A percentile compares a stretch with the other conserved stretches of the same genome.
Conservation (phyloP, 345 rosid genomes). For the Arabidopsis arenosa region DNA sequence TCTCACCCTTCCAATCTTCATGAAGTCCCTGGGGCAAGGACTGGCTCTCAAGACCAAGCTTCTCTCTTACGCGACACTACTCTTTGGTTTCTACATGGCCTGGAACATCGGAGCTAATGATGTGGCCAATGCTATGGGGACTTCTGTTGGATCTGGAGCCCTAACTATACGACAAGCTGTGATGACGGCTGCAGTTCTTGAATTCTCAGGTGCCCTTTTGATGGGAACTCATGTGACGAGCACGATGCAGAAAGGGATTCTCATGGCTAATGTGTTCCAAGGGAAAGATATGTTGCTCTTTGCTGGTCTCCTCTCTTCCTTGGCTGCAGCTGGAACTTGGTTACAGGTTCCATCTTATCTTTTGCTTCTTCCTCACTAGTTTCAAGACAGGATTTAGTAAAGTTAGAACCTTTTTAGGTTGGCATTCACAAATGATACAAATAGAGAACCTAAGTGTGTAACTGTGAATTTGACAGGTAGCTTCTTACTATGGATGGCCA, state of each 20-base stretch:
- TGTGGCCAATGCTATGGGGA: constrained; percentile 99
- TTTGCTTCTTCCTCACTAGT: constrained; percentile 24
- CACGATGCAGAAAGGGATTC: constrained; percentile 99
- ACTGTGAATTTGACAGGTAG: constrained; percentile 54
- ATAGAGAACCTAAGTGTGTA: constrained; percentile 22
- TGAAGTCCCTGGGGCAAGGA: constrained; percentile 75
- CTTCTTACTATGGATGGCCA: constrained; percentile 94
- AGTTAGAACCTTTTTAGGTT: constrained; percentile 1
- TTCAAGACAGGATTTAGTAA: not conserved
- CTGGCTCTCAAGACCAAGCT: constrained; percentile 65
- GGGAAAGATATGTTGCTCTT: constrained; percentile 87
- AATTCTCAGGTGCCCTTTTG: constrained; percentile 93
- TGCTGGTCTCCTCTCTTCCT: constrained; percentile 80
- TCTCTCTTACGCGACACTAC: constrained; percentile 72
- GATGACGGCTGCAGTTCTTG: constrained; percentile 82
- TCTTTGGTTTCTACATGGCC: constrained; percentile 97
- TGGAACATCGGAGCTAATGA: constrained; percentile 99
- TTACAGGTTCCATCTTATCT: constrained; percentile 67
- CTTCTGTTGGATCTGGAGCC: constrained; percentile 97
- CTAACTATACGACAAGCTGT: constrained; percentile 82
- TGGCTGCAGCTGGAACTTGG: constrained; percentile 98
- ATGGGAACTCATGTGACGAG: constrained; percentile 98
- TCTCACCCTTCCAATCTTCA: constrained; percentile 66
- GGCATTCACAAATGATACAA: constrained; percentile 5
- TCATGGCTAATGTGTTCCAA: constrained; percentile 83